These are phyloP conservation scores for Amyloporia xantha DNA, from an alignment of 768 basidiomycete genomes.

Conservation along the genomic window DNA sequence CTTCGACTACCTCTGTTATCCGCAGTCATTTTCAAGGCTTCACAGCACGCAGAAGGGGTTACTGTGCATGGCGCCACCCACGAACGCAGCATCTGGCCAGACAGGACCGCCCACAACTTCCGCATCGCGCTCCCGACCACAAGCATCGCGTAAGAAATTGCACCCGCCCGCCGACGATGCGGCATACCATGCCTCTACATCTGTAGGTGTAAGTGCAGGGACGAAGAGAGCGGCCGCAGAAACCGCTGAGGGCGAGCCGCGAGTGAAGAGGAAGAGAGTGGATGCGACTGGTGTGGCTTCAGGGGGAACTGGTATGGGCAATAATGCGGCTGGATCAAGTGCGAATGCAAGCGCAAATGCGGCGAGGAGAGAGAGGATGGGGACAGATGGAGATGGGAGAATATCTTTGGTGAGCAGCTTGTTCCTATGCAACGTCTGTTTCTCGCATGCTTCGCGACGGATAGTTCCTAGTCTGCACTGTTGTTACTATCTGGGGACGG, in stretches of 20 bases:
- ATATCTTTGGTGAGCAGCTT: slow-evolving; percentile 17
- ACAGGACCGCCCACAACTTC: neutral
- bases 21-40: neutral
- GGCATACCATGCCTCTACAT: slow-evolving; percentile 40
- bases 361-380: slow-evolving; percentile 7
- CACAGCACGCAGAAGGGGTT: neutral
- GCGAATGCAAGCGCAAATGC: slow-evolving; percentile 1
- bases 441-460: neutral
- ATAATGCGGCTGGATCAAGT: slow-evolving; percentile 18
- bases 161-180: slow-evolving; percentile 53
- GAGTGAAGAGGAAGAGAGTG: slow-evolving; percentile 66
- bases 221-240: slow-evolving; percentile 63
- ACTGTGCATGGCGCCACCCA: neutral
- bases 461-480: too few species aligned
- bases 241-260: slow-evolving; percentile 65
- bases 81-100: neutral
- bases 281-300: slow-evolving; percentile 32
- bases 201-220: slow-evolving; percentile 24
- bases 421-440: neutral
- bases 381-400: slow-evolving; percentile 16
- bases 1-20: neutral
- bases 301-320: slow-evolving; percentile 15
- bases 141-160: slow-evolving; percentile 24
- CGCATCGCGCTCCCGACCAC: slow-evolving; percentile 3
- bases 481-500: too few species aligned